Evolutionary conservation across 2,329 filamentous ascomycete genomes (phyloP).

Genomic region (Xenosphaeropsis pyriputrescens): DNA sequence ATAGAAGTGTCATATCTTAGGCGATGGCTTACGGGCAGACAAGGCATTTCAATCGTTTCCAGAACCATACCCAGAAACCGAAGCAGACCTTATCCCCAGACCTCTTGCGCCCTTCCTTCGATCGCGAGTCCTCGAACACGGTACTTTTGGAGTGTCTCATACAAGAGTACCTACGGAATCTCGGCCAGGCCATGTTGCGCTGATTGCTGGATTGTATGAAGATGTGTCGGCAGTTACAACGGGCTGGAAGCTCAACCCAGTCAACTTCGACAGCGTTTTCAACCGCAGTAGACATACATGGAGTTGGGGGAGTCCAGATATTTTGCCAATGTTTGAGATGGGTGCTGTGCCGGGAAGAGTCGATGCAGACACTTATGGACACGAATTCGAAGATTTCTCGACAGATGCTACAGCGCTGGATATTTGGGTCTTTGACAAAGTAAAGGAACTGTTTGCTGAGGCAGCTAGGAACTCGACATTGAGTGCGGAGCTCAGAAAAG

Average conservation of each 20-base stretch:
- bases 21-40: slow-evolving; percentile 88
- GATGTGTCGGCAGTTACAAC: slow-evolving; percentile 96
- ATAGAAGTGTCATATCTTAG: slow-evolving; percentile 23
- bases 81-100: slow-evolving; percentile 53
- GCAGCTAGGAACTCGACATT: slow-evolving; percentile 68
- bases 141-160: slow-evolving; percentile 94
- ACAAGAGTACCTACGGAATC: slow-evolving; percentile 96
- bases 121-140: slow-evolving; percentile 73
- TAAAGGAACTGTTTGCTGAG: slow-evolving; percentile 71
- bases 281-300: slow-evolving; percentile 93
- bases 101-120: slow-evolving; percentile 85
- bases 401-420: slow-evolving; percentile 70
- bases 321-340: slow-evolving; percentile 90
- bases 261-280: slow-evolving; percentile 98
- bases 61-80: slow-evolving; percentile 60
- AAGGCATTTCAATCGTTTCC: slow-evolving; percentile 93
- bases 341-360: slow-evolving; percentile 82
- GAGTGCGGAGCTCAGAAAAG: slow-evolving; percentile 55
- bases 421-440: slow-evolving; percentile 89
- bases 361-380: slow-evolving; percentile 71
- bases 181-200: slow-evolving; percentile 84
- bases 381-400: slow-evolving; percentile 84
- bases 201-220: slow-evolving; percentile 94
- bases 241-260: slow-evolving; percentile 96
- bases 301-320: slow-evolving; percentile 98